Evolutionary conservation across 495 filamentous ascomycete genomes (phyloP).

Genomic region (Aspergillus avenaceus): DNA sequence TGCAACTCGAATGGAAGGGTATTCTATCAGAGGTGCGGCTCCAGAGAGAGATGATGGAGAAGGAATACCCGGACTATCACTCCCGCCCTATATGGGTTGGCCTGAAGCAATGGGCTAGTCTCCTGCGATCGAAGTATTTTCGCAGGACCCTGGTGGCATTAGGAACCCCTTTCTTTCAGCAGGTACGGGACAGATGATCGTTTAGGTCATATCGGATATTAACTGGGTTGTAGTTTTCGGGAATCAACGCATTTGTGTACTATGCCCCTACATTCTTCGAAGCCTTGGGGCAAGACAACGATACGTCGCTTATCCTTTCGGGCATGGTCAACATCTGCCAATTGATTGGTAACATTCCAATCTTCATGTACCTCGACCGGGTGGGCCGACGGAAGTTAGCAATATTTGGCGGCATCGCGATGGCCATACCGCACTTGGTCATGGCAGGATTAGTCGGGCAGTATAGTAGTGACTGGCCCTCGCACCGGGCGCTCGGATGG

Average conservation of each 20-base stretch:
- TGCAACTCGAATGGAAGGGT: constrained; percentile 18
- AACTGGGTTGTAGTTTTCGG: constrained; percentile 19
- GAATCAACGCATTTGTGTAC: constrained; percentile 29
- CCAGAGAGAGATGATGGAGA: constrained; percentile 13
- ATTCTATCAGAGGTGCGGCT: constrained; percentile 21
- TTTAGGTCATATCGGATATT: not conserved
- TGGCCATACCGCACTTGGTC: constrained; percentile 16
- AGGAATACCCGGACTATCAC: constrained; percentile 5
- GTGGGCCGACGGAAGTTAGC: constrained; percentile 19
- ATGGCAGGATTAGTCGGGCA: constrained; percentile 17
- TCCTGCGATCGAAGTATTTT: constrained; percentile 12
- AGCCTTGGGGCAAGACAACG: constrained; percentile 15
- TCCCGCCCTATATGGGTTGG: constrained; percentile 4
- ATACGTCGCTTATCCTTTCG: constrained; percentile 23
- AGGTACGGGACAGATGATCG: constrained; percentile 5
- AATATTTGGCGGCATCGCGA: constrained; percentile 16
- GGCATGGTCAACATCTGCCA: constrained; percentile 24
- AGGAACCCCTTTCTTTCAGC: constrained; percentile 19
- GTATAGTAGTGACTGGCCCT: constrained; percentile 16
- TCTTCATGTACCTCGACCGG: constrained; percentile 16
- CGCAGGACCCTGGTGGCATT: constrained; percentile 14
- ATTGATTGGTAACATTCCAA: constrained; percentile 13
- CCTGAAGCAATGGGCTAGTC: constrained; percentile 11
- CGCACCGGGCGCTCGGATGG: constrained; percentile 18
- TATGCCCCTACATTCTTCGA: constrained; percentile 27